Conservation (phyloP, 2,329 filamentous ascomycete species). For the Cladorrhinum sp. region DNA sequence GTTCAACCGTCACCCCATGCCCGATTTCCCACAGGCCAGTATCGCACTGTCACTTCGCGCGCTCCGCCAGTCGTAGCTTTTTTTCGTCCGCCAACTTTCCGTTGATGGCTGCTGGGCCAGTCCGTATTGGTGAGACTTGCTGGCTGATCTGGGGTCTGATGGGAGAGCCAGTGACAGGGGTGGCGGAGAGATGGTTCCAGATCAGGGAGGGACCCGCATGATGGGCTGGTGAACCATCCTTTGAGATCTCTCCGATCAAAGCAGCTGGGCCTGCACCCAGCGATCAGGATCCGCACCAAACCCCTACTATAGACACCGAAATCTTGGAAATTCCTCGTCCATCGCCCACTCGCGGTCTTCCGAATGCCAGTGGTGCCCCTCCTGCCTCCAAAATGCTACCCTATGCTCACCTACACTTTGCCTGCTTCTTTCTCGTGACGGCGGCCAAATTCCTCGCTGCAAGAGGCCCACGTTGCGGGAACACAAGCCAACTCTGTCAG, state of each 20-base stretch:
- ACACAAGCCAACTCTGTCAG: not conserved
- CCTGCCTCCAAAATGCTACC: not conserved
- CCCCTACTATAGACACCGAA: conserved; percentile 9
- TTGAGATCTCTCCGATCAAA: conserved; percentile 22
- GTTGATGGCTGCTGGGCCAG: not conserved
- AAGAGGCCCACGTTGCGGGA: not conserved
- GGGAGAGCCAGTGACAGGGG: not conserved
- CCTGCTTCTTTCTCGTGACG: not conserved
- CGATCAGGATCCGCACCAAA: conserved; percentile 15
- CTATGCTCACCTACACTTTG: not conserved
- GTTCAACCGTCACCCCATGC: not conserved
- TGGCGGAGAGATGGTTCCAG: not conserved
- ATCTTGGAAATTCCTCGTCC: not conserved
- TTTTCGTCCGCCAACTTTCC: not conserved
- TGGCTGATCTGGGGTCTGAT: not conserved
- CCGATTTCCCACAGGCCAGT: not conserved
- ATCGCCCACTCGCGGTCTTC: not conserved
- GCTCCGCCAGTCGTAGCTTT: not conserved
- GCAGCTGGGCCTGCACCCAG: conserved; percentile 11
- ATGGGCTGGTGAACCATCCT: conserved; percentile 11
- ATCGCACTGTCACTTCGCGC: not conserved
- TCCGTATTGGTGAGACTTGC: not conserved
- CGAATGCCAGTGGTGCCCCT: not conserved
- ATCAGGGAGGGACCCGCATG: conserved; percentile 13
- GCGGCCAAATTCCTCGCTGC: not conserved